These are phyloP conservation scores for Clitoria ternatea DNA, from an alignment of 306 rosid species.

Conservation along the genomic window DNA sequence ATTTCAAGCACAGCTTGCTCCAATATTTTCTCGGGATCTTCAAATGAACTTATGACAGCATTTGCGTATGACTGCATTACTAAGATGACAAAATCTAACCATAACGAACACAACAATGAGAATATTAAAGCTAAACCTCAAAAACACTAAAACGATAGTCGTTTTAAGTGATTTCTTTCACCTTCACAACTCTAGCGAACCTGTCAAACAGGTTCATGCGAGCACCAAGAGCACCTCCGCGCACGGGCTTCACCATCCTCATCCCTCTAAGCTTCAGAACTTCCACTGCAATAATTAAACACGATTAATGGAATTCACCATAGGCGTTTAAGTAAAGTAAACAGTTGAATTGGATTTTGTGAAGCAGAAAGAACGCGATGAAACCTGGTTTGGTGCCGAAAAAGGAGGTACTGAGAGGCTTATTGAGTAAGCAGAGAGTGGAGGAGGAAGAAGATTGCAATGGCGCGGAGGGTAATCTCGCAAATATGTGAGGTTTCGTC, in stretches of 20 bases:
- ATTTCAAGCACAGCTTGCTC: slow-evolving; percentile 95
- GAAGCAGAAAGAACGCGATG: not conserved
- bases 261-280: slow-evolving; percentile 41
- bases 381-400: slow-evolving; percentile 48
- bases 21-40: slow-evolving; percentile 95
- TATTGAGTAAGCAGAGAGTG: slow-evolving; percentile 35
- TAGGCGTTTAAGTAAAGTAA: not conserved
- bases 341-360: not conserved
- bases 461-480: slow-evolving; percentile 47
- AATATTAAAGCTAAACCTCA: slow-evolving; percentile 15
- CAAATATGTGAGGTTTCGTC: slow-evolving; percentile 54
- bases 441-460: slow-evolving; percentile 49
- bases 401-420: slow-evolving; percentile 56
- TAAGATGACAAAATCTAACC: slow-evolving; percentile 32
- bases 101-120: slow-evolving; percentile 25
- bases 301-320: not conserved
- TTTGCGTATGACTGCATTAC: slow-evolving; percentile 89
- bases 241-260: slow-evolving; percentile 37
- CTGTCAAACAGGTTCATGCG: slow-evolving; percentile 86
- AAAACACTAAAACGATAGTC: not conserved
- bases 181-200: slow-evolving; percentile 87
- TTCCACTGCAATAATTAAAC: slow-evolving; percentile 6
- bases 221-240: slow-evolving; percentile 72
- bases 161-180: slow-evolving; percentile 33
- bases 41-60: slow-evolving; percentile 79